These are phyloP conservation scores for Singerocomus rubriflavus DNA, from an alignment of 1,284 basidiomycete genomes.

Conservation along the genomic window DNA sequence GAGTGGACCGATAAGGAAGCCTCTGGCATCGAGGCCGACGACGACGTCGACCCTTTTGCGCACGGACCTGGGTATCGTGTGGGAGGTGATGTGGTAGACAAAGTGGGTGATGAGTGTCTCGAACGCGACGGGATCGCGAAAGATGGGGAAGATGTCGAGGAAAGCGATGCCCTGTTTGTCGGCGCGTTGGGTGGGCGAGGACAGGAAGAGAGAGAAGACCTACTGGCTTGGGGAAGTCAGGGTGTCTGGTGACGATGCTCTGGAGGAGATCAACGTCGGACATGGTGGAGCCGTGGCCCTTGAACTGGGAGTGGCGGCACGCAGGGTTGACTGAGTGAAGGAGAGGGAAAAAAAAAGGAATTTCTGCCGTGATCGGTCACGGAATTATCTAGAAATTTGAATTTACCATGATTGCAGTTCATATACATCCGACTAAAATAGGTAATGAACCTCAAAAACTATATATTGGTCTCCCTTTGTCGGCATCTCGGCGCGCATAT, in stretches of 20 bases:
- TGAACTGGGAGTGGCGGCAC: neutral
- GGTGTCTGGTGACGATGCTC: constrained; percentile 63
- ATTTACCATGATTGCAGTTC: neutral
- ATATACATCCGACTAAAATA: too few species aligned
- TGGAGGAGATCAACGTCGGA: constrained; percentile 76
- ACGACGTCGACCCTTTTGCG: constrained; percentile 86
- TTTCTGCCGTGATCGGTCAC: constrained; percentile 11
- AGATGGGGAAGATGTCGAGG: constrained; percentile 89
- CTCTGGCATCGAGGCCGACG: constrained; percentile 94
- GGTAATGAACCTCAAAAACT: too few species aligned
- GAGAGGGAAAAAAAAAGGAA: constrained; percentile 8
- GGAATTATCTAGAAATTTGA: constrained; percentile 9
- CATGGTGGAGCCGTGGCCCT: constrained; percentile 41
- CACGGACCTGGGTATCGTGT: constrained; percentile 60
- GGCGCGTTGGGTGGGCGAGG: neutral
- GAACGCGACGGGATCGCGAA: constrained; percentile 80
- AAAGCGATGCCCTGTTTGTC: constrained; percentile 68
- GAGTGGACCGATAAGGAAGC: constrained; percentile 93
- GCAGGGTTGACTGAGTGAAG: neutral
- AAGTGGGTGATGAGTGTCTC: constrained; percentile 93
- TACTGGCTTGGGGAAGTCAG: constrained; percentile 89
- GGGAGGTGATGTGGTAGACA: constrained; percentile 80
- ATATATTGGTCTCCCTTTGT: too few species aligned
- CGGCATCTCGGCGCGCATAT: too few species aligned
- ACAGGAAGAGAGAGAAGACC: constrained; percentile 10